phyloP scores from a whole-genome alignment of 257 asterid species.

The Petrea volubilis region DNA sequence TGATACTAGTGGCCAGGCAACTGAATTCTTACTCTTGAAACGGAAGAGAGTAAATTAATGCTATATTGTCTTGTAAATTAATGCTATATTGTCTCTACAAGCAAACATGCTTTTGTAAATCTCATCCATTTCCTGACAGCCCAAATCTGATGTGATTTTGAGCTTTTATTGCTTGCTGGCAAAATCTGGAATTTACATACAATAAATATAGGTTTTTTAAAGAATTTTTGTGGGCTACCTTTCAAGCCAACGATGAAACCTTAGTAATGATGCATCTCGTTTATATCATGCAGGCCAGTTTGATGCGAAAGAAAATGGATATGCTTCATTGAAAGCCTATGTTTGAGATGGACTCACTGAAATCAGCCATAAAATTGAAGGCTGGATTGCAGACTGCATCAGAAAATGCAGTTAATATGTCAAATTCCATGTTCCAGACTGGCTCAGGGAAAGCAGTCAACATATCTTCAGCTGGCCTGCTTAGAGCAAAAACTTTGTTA shows the following conservation, averaged over 20 bases:
- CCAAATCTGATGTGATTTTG: background rate
- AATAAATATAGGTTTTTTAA: background rate
- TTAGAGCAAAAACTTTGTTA: conserved; percentile 75
- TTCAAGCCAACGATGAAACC: background rate
- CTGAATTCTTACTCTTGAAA: background rate
- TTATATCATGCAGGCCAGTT: conserved; percentile 47
- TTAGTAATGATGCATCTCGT: conserved; percentile 2
- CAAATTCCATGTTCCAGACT: conserved; percentile 63
- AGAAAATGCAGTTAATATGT: conserved; percentile 19
- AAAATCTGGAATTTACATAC: background rate
- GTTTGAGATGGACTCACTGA: conserved; percentile 23
- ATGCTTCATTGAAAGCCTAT: conserved; percentile 30
- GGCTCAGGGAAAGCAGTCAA: conserved; percentile 77
- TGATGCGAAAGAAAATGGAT: conserved; percentile 39
- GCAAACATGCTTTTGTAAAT: background rate
- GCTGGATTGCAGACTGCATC: conserved; percentile 33
- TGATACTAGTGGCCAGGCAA: conserved; percentile 11
- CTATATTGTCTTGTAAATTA: background rate
- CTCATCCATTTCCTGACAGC: background rate
- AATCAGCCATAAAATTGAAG: conserved; percentile 31
- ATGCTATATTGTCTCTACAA: background rate
- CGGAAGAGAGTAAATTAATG: background rate
- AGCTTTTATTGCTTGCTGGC: background rate
- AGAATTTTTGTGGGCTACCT: background rate
- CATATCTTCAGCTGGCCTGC: conserved; percentile 74